Evolutionary conservation across 352 stramenopile genomes (phyloP), one percentile per base, ranked within the genome.

Genomic region (Pythium myriotylum): DNA sequence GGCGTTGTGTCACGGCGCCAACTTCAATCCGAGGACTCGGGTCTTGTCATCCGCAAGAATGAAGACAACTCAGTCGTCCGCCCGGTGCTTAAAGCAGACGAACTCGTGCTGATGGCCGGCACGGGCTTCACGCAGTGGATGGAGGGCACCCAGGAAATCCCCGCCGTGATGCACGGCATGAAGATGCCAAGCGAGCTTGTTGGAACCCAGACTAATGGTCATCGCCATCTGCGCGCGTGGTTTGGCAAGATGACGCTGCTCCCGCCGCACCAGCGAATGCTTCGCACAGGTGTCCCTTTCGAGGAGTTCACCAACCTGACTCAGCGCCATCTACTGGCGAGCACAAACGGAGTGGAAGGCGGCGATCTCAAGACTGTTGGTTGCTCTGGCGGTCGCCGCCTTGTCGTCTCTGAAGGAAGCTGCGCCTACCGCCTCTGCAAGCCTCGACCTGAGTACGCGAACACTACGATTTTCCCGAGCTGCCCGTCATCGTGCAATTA

Each of bases 241-340:
- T 87, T 87, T 23, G 75, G 78, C 26, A 87, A 87, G 46, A 87
- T 87, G 78, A 81, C 70, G 61, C 52, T 87, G 54, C 56, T 87
- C 47, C 72, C 75, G 5, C 41, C 72, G 14, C 76, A 84, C 23
- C 72, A 79, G 47, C 73, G 75, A 14, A 51, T 87, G 49, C 62
- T 84, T 2, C 22, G 58, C 20, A 66, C 61, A 2, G 41, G 62
- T 1, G 29, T 57, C n/a, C 67, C 73, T 45, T 86, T 86, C 20
- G 72, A 71, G 37, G 62, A 63, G 52, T 72, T 73, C 59, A 65
- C 65, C 0, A 82, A 80, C 53, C 37, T 50, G 27, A 86, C 77
- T 6, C 73, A 63, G 22, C 72, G 73, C 16, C 67, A 76, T 39
- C 48, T 86, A 32, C 55, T 72, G 46, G 56, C 46, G 27, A 23